These are phyloP conservation scores for Ballota nigra DNA, from an alignment of 257 asterid genomes.

Conservation along the genomic window DNA sequence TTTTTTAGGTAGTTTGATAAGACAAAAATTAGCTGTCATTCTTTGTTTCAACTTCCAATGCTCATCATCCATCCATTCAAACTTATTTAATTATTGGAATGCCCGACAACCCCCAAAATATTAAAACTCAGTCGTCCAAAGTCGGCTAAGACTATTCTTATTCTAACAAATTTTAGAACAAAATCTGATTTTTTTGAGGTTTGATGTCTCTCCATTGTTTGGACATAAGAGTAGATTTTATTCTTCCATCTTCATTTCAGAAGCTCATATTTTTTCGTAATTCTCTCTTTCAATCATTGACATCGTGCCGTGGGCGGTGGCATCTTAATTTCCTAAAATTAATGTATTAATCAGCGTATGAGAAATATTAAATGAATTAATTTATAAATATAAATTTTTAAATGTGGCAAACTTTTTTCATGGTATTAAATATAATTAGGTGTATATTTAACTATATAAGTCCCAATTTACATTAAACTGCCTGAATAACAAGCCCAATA, in stretches of 20 bases:
- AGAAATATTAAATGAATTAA: too few species aligned
- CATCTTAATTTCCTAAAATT: too few species aligned
- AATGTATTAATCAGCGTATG: too few species aligned
- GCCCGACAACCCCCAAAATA: neutral
- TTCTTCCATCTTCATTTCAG: neutral
- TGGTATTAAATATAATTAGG: too few species aligned
- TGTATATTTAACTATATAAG: too few species aligned
- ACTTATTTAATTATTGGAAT: neutral
- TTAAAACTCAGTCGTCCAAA: conserved; percentile 43
- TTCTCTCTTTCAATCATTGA: neutral
- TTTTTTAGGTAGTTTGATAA: conserved; percentile 26
- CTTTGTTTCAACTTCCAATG: neutral
- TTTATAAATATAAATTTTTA: too few species aligned
- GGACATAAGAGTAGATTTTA: conserved; percentile 28
- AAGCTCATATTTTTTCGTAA: neutral
- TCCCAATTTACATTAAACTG: too few species aligned
- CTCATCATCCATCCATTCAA: neutral
- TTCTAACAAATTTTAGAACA: conserved; percentile 14
- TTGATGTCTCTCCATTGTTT: conserved; percentile 19
- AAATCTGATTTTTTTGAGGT: conserved; percentile 36
- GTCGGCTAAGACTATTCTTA: conserved; percentile 29
- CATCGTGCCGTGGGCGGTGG: conserved; percentile 50
- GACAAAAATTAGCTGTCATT: conserved; percentile 41
- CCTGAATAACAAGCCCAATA: too few species aligned
- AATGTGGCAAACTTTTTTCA: too few species aligned